Base-by-base conservation (phyloP, 208 protist genomes). In the Trichomonas gallinae region DNA sequence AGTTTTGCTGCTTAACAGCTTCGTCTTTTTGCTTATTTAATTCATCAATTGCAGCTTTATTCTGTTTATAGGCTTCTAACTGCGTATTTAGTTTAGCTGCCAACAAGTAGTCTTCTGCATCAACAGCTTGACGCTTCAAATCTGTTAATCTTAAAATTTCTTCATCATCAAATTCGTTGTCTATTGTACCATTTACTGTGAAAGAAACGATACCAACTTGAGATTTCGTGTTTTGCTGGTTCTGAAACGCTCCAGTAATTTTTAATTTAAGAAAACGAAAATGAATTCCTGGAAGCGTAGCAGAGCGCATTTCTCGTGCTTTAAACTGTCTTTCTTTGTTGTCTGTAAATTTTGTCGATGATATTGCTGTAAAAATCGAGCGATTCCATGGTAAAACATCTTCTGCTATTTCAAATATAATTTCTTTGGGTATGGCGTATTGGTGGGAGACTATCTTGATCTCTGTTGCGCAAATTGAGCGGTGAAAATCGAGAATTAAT, bases 241-340 rank as follows among this genome's bases (percentile, higher is more conserved):
- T 93, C 46, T 93, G 87, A 51, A 48, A 93, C 6, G 13, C 40
- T 9, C 26, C 17, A 38, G 23, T 40, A 17, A 93, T 93, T 10
- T 42, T 48, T 51, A 93, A 58, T 93, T 93, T 93, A 1, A 93
- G n/a, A 51, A 48, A 93, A 34, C 87, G 40, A 38, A 93, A n/a
- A 48, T 26, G 17, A 21, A 51, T 34, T 4, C 44, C 26, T 38
- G 40, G 87, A 51, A 93, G 44, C 4, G 42, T 42, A 0, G n/a
- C 23, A 26, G 26, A 51, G 6, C 26, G 40, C 8, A 42, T n/a
- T 93, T 93, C 87, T 34, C 87, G 87, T 10, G 87, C 87, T 93
- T 93, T 93, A 51, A 36, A 93, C 10, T 93, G 42, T 58, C 44
- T 93, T 93, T 93, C 40, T 40, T 51, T 48, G n/a, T 93, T 93